Percentiles rank a stretch among this genome's conserved stretches.
phyloP scores from a whole-genome alignment of 192 early-diverging fungal genomes.

The Coemansia sp. region DNA sequence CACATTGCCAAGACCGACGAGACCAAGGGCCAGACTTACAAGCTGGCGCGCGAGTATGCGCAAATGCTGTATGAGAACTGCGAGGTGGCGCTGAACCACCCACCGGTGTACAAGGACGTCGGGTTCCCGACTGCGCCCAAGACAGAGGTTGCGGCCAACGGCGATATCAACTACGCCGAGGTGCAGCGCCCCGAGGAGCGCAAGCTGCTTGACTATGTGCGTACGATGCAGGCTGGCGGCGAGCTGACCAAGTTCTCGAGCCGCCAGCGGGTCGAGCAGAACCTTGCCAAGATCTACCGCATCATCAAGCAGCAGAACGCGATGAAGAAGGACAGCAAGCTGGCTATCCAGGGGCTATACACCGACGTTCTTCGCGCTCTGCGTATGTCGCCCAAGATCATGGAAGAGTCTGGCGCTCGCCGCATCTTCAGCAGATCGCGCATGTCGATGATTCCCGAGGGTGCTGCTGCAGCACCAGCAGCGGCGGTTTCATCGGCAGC shows the following conservation, averaged over 20 bases:
- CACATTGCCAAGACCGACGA: slow-evolving; percentile 77
- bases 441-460: slow-evolving; percentile 20
- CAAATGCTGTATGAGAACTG: slow-evolving; percentile 89
- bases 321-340: slow-evolving; percentile 74
- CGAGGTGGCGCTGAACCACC: slow-evolving; percentile 71
- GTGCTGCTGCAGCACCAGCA: not conserved
- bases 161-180: slow-evolving; percentile 85
- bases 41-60: slow-evolving; percentile 77
- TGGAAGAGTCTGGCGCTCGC: slow-evolving; percentile 61
- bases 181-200: slow-evolving; percentile 77
- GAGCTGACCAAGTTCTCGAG: slow-evolving; percentile 74
- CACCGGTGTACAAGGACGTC: slow-evolving; percentile 92
- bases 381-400: slow-evolving; percentile 74
- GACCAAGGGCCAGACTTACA: slow-evolving; percentile 82
- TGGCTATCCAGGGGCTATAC: slow-evolving; percentile 70
- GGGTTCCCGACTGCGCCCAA: slow-evolving; percentile 83
- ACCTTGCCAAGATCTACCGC: slow-evolving; percentile 76
- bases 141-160: slow-evolving; percentile 77
- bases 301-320: slow-evolving; percentile 77
- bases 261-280: slow-evolving; percentile 78
- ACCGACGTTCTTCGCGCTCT: slow-evolving; percentile 72
- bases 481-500: slow-evolving; percentile 9
- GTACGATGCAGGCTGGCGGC: slow-evolving; percentile 77
- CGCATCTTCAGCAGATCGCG: slow-evolving; percentile 51
- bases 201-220: slow-evolving; percentile 94